These are phyloP conservation scores for Cymbopogon citratus DNA, from an alignment of 176 grass and related monocot species.

Conservation along the genomic window DNA sequence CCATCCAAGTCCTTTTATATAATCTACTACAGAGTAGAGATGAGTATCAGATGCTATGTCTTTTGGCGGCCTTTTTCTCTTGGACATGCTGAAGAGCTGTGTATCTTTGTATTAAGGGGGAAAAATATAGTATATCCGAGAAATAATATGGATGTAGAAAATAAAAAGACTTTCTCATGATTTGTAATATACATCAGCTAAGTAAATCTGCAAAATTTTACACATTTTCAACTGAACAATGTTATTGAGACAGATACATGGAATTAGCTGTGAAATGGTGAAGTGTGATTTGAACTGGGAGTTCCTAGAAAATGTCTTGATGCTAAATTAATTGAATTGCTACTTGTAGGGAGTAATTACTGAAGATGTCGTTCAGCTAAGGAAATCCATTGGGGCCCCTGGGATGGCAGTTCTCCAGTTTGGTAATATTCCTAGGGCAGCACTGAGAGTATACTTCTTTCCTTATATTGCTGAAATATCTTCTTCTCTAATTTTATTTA, in stretches of 20 bases:
- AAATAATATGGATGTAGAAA: neutral
- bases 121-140: neutral
- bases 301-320: neutral
- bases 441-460: conserved; percentile 3
- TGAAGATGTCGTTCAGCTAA: conserved; percentile 84
- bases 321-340: neutral
- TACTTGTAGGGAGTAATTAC: conserved; percentile 84
- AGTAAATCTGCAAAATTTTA: neutral
- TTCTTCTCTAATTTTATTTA: neutral
- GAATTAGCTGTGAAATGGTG: neutral
- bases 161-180: neutral
- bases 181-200: neutral
- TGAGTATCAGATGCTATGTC: neutral
- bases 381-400: conserved; percentile 82
- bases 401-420: conserved; percentile 99
- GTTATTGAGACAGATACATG: neutral
- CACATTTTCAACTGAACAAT: neutral
- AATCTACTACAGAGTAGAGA: neutral
- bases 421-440: conserved; percentile 43
- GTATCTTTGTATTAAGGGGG: neutral
- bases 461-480: neutral
- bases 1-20: neutral
- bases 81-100: neutral
- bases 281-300: neutral
- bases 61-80: neutral